Evolutionary conservation across 192 early-diverging fungal species (phyloP).

Genomic region (Linnemannia zychae): DNA sequence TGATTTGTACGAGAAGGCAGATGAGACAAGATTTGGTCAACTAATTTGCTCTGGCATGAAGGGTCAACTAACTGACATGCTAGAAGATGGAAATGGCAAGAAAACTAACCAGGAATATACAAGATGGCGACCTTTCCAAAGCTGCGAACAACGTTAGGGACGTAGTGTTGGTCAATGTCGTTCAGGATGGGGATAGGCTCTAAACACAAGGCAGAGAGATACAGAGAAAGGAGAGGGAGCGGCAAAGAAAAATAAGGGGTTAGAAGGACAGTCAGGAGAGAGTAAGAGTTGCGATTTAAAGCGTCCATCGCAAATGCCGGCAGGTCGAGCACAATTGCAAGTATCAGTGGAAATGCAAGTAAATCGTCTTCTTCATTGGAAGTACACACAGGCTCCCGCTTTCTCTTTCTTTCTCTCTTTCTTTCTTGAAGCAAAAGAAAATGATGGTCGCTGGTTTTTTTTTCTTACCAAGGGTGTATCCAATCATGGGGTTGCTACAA

Average conservation of each 20-base stretch:
- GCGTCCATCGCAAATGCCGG: neutral
- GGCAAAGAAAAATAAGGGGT: neutral
- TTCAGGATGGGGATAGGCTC: conserved; percentile 23
- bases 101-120: conserved; percentile 37
- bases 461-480: conserved; percentile 40
- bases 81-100: too few species aligned
- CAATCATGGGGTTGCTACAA: conserved; percentile 24
- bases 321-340: too few species aligned
- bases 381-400: neutral
- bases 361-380: neutral
- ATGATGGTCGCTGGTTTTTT: too few species aligned
- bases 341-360: too few species aligned
- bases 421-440: neutral
- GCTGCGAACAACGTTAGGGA: conserved; percentile 25
- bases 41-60: neutral
- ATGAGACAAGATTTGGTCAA: neutral
- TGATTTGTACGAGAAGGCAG: too few species aligned
- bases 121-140: conserved; percentile 38
- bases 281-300: too few species aligned
- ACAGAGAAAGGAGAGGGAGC: neutral
- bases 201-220: neutral
- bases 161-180: conserved; percentile 30
- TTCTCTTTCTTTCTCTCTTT: neutral
- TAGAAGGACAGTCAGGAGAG: too few species aligned
- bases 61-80: too few species aligned